phyloP scores from a whole-genome alignment of 305 asterid genomes.

The Solanum chacoense region DNA sequence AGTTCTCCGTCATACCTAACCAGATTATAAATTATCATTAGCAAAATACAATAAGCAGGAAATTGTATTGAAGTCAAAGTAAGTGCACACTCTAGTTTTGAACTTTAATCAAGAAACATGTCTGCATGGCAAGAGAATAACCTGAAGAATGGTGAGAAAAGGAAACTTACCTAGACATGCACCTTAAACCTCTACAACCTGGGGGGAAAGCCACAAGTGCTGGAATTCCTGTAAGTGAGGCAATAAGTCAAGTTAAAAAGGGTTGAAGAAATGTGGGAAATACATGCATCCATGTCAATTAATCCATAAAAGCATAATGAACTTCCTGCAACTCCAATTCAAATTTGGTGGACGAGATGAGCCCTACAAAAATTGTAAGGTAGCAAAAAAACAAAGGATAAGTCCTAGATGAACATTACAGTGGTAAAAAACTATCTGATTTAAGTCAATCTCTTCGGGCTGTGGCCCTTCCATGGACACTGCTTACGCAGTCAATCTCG shows the following conservation, averaged over 20 bases:
- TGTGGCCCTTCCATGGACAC: not conserved
- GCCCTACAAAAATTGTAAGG: not conserved
- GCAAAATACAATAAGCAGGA: not conserved
- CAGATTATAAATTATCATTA: conserved; percentile 9
- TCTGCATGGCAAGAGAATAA: not conserved
- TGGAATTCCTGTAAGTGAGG: conserved; percentile 56
- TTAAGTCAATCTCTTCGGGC: not conserved
- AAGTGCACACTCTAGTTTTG: not conserved
- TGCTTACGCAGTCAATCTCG: not conserved
- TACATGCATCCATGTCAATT: not conserved
- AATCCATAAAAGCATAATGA: not conserved
- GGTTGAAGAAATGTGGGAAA: not conserved
- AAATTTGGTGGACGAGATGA: not conserved
- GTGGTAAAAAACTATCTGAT: not conserved
- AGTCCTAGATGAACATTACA: not conserved
- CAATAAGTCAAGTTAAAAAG: not conserved
- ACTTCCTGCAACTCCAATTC: not conserved
- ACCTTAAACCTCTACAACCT: conserved; percentile 72
- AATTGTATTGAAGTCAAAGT: not conserved
- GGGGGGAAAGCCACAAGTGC: conserved; percentile 71
- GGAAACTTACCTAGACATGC: conserved; percentile 56
- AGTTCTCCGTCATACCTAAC: conserved; percentile 73
- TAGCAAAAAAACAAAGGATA: not conserved
- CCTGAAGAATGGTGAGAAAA: not conserved
- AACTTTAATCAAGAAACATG: not conserved